Base-by-base conservation (phyloP, 192 early-diverging fungal species). In the Funneliformis geosporum region DNA sequence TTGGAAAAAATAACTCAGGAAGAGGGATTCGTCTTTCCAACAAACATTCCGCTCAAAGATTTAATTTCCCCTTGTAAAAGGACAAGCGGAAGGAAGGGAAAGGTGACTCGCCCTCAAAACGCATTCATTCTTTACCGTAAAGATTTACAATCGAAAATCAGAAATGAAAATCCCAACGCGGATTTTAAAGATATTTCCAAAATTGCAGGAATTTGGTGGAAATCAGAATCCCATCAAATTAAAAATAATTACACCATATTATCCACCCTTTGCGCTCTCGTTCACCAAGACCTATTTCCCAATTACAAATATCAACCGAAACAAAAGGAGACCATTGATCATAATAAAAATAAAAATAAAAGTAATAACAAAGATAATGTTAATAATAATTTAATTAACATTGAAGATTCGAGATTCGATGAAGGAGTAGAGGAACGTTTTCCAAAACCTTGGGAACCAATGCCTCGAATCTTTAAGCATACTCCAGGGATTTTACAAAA, bases 251-350 rank as follows among this genome's bases (percentile, higher is more conserved):
- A 61, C 25, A 78, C 60, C 14, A 46, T 78, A 21, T 42, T 78
- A 27, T 10, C 64, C 1, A 42, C 33, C 12, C n/a, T 68, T 12
- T 27, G 76, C 0, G 18, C 38, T n/a, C 65, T 66, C 12, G 60
- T 68, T 18, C 76, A 78, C 47, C 59, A 28, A n/a, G 76, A 78
- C 50, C 14, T 78, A 8, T 78, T 78, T 47, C 76, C 76, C 2
- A 60, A 78, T 46, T 78, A 78, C 10, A 60, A 78, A 67, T 78
- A 40, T 67, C 21, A 50, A 18, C 62, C 76, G 46, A 67, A n/a
- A 42, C 12, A 12, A 18, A 66, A 28, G n/a, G 18, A 46, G 40
- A 27, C 21, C 42, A 5, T 25, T 14, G n/a, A 27, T 4, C 7
- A 8, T 9, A 59, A 66, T 18, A 47, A 47, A 12, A 12, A 2